Evolutionary conservation across 2,329 filamentous ascomycete species (phyloP), one percentile per base, ranked within the genome.

Genomic region (Fusarium virguliforme): DNA sequence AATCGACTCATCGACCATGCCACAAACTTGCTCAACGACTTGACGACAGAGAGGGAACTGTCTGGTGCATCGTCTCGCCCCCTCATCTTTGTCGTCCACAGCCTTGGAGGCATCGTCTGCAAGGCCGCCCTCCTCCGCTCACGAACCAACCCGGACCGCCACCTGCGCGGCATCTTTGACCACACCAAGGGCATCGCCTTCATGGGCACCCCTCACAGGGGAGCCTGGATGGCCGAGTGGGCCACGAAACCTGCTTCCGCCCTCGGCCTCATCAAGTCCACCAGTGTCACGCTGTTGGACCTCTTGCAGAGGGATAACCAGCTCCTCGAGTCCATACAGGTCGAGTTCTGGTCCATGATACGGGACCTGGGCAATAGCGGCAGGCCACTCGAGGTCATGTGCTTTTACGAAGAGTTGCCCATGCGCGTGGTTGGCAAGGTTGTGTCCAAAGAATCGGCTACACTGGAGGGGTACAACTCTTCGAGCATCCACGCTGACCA

Each of bases 51-150:
- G 13, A 71, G 78, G 59, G 61, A 51, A 3, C 13, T 3, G 8
- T 50, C 53, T 26, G 40, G 73, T 26, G 70, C 75, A 6, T 55
- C 70, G 9, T 60, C 70, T 35, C 76, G 66, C 1, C 65, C 68
- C 2, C 55, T 82, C 26, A 76, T 83, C 13, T 81, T 83, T 32
- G 75, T 83, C 6, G 75, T 72, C 7, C 81, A 83, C 63, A 82
- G 81, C 65, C 69, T 84, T 0, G 82, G 82, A 8, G 82, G 81
- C 6, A 71, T 84, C 6, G 79, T 83, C 10, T 81, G 77, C 68
- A 80, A 85, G 64, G 60, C 81, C 48, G 79, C 81, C 5, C 67
- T 83, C 37, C 62, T 79, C 0, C 61, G 72, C 6, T 83, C 81
- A 1, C 75, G 73, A 50, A 75, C 78, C 30, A 77, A 75, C 43